These are phyloP conservation scores for Macrophomina phaseolina DNA, from an alignment of 2,329 filamentous ascomycete genomes.

Conservation along the genomic window DNA sequence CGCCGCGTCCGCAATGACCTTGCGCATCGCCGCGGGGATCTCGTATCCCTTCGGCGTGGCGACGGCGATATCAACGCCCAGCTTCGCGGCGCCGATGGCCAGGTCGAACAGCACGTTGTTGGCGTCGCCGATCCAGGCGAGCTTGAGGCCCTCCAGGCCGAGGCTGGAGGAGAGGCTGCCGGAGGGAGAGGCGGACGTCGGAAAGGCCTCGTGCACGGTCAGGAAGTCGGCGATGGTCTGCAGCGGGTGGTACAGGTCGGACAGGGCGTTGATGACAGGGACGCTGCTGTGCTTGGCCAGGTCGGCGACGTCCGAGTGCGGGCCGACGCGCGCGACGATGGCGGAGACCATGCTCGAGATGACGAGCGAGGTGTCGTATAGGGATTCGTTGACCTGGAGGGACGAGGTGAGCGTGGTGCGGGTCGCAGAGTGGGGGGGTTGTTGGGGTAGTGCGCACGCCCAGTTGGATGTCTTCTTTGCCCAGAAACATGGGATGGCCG, in stretches of 20 bases:
- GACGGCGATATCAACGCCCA: constrained; percentile 84
- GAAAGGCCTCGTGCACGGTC: constrained; percentile 82
- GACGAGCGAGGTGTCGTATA: constrained; percentile 90
- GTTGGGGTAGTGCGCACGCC: constrained; percentile 64
- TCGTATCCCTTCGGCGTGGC: constrained; percentile 85
- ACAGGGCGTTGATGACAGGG: constrained; percentile 67
- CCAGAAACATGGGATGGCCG: constrained; percentile 94
- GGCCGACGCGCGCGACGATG: constrained; percentile 58
- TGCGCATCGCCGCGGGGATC: constrained; percentile 76
- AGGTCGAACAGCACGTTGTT: constrained; percentile 98
- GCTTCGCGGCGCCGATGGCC: constrained; percentile 83
- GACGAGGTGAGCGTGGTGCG: constrained; percentile 27
- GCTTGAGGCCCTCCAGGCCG: constrained; percentile 80
- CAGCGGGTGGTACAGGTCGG: constrained; percentile 89
- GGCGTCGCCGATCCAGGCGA: constrained; percentile 95
- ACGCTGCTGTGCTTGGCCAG: constrained; percentile 56
- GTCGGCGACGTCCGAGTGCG: constrained; percentile 56
- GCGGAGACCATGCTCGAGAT: constrained; percentile 74
- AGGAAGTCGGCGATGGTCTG: constrained; percentile 95
- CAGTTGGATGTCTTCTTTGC: constrained; percentile 94
- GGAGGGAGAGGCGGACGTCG: constrained; percentile 38
- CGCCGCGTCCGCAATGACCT: constrained; percentile 71
- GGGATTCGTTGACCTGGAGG: constrained; percentile 80
- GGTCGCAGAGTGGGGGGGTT: too few relatives aligned
- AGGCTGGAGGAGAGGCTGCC: constrained; percentile 55